Evolutionary conservation across 2,329 filamentous ascomycete genomes (phyloP), one percentile per base, ranked within the genome.

Genomic region (Kalmusia sp.): DNA sequence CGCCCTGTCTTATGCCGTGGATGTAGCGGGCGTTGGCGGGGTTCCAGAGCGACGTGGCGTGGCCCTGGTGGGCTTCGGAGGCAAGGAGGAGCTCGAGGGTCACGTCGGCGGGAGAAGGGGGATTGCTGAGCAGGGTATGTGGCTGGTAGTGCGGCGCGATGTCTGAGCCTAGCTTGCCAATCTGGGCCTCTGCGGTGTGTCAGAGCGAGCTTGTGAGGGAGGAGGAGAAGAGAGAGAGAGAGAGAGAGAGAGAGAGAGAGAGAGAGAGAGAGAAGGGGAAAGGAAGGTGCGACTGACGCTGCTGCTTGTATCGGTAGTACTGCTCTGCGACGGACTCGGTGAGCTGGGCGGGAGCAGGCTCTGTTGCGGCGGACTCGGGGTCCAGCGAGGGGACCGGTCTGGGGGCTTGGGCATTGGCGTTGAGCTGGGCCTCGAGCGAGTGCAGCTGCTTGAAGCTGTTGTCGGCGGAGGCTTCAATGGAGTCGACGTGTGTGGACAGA

Each of bases 1-100:
- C 88, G 14, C 90, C 92, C 63, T 95, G 85, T 38, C 95, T 84
- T 57, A 96, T 85, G 65, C 95, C 95, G 73, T 91, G 93, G 72
- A 99, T 98, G 78, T 98, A 98, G 62, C 90, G 86, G 60, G 92
- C 88, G 79, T 98, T 99, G 47, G 87, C 88, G 9, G 95, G 93
- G 77, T 99, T 96, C 95, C 95, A 99, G 44, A 93, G 83, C 57
- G 91, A 91, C 0, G 90, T 93, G 68, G 90, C 85, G 78, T 99
- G 95, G 58, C 95, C 95, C 75, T 98, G 87, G 55, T 76, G 73
- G 52, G 73, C 72, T 58, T 75, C 70, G 6, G 73, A 73, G 48
- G 73, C 73, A 54, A 76, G 72, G 87, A 99, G 85, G 57, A 96
- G 84, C 79, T 97, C 93, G 54, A 99, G 86, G 41, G 92, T 93